Evolutionary conservation across 768 basidiomycete species (phyloP), one percentile per base, ranked within the genome.

Genomic region (Coprinellus micaceus): DNA sequence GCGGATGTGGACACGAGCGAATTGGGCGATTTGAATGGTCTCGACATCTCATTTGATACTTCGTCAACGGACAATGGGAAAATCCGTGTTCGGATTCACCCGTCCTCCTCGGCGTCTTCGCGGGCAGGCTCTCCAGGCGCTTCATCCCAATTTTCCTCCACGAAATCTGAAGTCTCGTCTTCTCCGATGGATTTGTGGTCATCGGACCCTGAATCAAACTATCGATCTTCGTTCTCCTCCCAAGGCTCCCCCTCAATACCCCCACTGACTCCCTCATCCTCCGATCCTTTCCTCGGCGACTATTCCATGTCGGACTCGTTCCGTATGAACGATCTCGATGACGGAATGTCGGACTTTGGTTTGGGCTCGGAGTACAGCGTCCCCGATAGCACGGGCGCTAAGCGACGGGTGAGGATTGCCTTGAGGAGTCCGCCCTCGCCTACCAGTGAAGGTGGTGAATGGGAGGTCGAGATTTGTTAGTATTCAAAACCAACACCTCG

Each of bases 11-110:
- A 84, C 55, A 64, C 75, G 41, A 77, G 74, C 41, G 74, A 77
- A 39, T 68, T 77, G 36, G 74, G 69, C 54, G 77, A 73, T 40
- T 76, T 87, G 41, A 79, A 78, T 54, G 82, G 79, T 41, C 72
- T 91, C 52, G 82, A 86, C 61, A 84, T 91, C 66, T 86, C 86
- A 40, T 88, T 91, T 62, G 89, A 91, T 61, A 72, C 86, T 45
- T 77, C 75, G 40, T 74, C 84, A 29, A 75, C 78, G 48, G 80
- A 85, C 60, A 81, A 86, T 64, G 85, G 88, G 56, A 86, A 82
- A 71, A 85, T 89, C 61, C 84, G 84, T 52, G 86, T 89, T 40
- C 79, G 84, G 60, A 88, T 89, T 60, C 85, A 89, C 62, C 81
- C 84, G 43, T 74, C 82, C 6, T 74, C 82, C 3, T 72, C 79